Conservation (phyloP, 176 grass and related monocot genomes). For the Bolboschoenus planiculmis region DNA sequence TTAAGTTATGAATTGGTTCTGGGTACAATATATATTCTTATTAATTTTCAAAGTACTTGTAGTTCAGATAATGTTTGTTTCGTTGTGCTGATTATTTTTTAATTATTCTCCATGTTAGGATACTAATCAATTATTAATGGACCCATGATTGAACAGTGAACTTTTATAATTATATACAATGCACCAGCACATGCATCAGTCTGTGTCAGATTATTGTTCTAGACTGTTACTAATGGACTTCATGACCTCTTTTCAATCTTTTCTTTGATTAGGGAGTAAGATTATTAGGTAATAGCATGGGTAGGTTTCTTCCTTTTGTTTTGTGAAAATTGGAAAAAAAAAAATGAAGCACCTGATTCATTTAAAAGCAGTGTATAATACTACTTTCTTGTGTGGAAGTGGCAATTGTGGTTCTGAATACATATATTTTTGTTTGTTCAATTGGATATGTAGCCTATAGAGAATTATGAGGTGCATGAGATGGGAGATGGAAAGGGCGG, state of each 20-base stretch:
- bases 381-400: background rate
- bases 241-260: background rate
- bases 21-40: background rate
- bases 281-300: background rate
- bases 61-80: background rate
- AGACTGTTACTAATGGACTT: background rate
- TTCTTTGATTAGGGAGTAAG: background rate
- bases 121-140: background rate
- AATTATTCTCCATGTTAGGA: background rate
- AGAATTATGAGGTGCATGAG: conserved; percentile 53
- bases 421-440: background rate
- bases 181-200: background rate
- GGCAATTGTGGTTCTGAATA: background rate
- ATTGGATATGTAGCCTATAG: conserved; percentile 12
- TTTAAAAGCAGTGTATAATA: background rate
- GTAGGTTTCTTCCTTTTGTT: background rate
- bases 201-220: background rate
- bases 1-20: background rate
- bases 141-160: background rate
- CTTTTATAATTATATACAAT: background rate
- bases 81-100: background rate
- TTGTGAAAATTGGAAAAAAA: background rate
- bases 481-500: conserved; percentile 42
- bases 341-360: background rate
- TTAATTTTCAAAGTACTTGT: background rate